phyloP scores from a whole-genome alignment of 2,329 filamentous ascomycete species.

The Leptographium procerum region DNA sequence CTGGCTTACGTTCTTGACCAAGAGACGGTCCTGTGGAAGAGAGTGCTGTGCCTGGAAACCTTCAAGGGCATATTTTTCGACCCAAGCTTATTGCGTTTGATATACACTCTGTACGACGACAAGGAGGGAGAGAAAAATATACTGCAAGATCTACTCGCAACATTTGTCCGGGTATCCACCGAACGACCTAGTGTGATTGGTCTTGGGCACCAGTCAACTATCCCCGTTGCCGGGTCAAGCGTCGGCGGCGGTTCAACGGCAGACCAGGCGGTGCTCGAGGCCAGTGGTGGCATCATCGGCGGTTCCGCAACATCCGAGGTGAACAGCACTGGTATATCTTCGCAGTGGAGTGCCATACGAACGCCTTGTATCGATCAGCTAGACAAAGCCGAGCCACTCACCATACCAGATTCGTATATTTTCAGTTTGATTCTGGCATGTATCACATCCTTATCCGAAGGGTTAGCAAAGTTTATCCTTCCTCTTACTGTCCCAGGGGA shows the following conservation, averaged over 20 bases:
- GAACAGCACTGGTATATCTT: conserved; percentile 67
- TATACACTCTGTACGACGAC: conserved; percentile 72
- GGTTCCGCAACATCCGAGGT: conserved; percentile 56
- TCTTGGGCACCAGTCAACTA: conserved; percentile 75
- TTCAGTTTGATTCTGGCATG: conserved; percentile 84
- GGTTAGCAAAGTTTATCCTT: conserved; percentile 83
- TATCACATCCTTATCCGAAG: conserved; percentile 82
- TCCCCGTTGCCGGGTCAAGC: conserved; percentile 53
- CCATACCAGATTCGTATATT: conserved; percentile 82
- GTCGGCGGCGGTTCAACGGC: conserved; percentile 46
- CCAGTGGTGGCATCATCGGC: conserved; percentile 78
- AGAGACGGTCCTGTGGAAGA: conserved; percentile 74
- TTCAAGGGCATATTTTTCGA: conserved; percentile 80
- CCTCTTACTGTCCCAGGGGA: conserved; percentile 81
- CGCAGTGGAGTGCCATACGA: conserved; percentile 79
- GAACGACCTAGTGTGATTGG: conserved; percentile 87
- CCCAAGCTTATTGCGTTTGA: conserved; percentile 61
- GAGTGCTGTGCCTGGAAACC: conserved; percentile 82
- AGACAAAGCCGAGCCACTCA: conserved; percentile 78
- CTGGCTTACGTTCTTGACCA: conserved; percentile 82
- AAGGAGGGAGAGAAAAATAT: conserved; percentile 62
- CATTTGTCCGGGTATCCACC: conserved; percentile 83
- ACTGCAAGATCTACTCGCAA: conserved; percentile 70
- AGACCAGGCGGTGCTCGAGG: conserved; percentile 82
- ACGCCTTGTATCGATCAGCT: conserved; percentile 87